A percentile compares a stretch with the other conserved stretches of the same genome.
Conservation (phyloP, 768 basidiomycete genomes). For the Gymnopilus junonius region DNA sequence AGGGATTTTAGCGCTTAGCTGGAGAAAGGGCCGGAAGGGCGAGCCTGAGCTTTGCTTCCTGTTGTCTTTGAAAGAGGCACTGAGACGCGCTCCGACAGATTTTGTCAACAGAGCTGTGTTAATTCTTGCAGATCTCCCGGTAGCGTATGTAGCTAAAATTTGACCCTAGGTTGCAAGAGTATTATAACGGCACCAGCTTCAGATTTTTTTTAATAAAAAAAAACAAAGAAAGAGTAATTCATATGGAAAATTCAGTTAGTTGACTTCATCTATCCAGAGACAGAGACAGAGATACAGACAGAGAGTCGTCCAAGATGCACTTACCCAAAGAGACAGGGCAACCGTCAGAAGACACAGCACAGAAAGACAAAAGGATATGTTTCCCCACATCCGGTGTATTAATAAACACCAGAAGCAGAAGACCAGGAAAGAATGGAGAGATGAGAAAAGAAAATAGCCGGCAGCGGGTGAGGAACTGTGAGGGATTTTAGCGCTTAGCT, state of each 20-base stretch:
- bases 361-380: background rate
- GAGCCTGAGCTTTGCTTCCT: too few relatives aligned
- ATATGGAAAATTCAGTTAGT: too few relatives aligned
- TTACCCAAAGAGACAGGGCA: too few relatives aligned
- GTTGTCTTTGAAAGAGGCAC: too few relatives aligned
- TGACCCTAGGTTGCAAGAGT: too few relatives aligned
- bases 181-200: too few relatives aligned
- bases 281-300: too few relatives aligned
- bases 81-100: background rate
- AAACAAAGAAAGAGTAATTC: too few relatives aligned
- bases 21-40: background rate
- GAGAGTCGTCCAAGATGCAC: background rate
- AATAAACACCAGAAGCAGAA: background rate
- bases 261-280: too few relatives aligned
- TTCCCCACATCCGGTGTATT: background rate
- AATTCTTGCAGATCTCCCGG: background rate
- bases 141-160: background rate
- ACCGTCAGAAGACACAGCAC: too few relatives aligned
- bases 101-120: background rate
- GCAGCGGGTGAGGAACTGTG: too few relatives aligned
- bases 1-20: slow-evolving; percentile 7
- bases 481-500: slow-evolving; percentile 5
- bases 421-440: background rate
- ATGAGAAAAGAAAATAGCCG: background rate
- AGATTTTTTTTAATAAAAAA: too few relatives aligned